These are phyloP conservation scores for Quercus lobata DNA, from an alignment of 331 rosid species.

Conservation along the genomic window DNA sequence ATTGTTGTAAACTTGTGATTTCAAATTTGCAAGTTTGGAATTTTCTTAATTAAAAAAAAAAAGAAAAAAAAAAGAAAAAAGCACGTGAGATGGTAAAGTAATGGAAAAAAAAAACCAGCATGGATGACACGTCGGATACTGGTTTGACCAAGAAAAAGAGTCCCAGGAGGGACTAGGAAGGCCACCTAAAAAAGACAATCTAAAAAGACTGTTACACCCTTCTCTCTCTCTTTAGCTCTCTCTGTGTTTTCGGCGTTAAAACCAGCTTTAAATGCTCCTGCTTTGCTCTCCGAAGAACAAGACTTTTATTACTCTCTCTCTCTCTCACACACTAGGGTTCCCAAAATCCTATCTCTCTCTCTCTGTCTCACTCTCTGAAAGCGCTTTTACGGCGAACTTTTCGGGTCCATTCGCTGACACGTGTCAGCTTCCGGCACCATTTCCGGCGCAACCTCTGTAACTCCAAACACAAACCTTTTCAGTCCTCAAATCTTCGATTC, in stretches of 20 bases:
- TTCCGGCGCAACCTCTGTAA: not conserved
- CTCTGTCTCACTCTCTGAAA: slow-evolving; percentile 1
- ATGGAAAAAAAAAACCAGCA: slow-evolving; percentile 4
- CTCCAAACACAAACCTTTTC: not conserved
- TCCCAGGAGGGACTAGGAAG: slow-evolving; percentile 17
- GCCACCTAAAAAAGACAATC: not conserved
- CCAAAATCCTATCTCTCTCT: slow-evolving; percentile 19
- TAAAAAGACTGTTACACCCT: slow-evolving; percentile 3
- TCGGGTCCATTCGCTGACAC: not conserved
- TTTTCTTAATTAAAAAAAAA: no score
- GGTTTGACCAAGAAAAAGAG: slow-evolving; percentile 39
- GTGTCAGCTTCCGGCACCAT: not conserved
- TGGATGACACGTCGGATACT: slow-evolving; percentile 31
- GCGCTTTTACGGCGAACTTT: slow-evolving; percentile 6
- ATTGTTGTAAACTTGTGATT: no score
- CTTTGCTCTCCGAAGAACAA: slow-evolving; percentile 25
- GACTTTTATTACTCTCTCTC: not conserved
- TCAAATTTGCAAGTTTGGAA: no score
- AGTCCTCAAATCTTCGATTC: not conserved
- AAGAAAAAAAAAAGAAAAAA: no score
- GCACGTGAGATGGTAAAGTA: slow-evolving; percentile 4
- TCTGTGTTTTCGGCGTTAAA: slow-evolving; percentile 32
- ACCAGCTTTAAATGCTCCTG: slow-evolving; percentile 8
- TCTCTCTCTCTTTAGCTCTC: not conserved
- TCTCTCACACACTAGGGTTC: slow-evolving; percentile 29